Conservation (phyloP, 2,329 filamentous ascomycete genomes). For the Fusarium armeniacum region DNA sequence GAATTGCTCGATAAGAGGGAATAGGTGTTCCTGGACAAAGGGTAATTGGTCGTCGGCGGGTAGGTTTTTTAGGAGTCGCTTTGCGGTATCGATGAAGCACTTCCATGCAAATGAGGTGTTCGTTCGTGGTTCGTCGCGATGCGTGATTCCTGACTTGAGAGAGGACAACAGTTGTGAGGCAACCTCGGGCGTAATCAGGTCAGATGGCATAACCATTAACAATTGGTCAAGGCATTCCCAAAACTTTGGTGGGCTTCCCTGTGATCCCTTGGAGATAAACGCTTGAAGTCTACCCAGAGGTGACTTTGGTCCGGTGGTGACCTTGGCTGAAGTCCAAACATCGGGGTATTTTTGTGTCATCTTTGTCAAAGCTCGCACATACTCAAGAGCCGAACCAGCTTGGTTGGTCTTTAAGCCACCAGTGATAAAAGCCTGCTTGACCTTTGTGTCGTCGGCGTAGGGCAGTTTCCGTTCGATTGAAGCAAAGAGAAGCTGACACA, state of each 20-base stretch:
- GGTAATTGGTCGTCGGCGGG: conserved; percentile 61
- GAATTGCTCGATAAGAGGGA: conserved; percentile 69
- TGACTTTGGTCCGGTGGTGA: conserved; percentile 63
- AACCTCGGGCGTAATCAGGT: conserved; percentile 61
- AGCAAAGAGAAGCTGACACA: conserved; percentile 65
- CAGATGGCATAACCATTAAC: conserved; percentile 69
- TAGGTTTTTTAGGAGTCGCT: conserved; percentile 65
- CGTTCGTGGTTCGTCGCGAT: conserved; percentile 79
- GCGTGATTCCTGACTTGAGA: conserved; percentile 77
- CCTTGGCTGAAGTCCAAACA: conserved; percentile 75
- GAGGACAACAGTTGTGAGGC: conserved; percentile 74
- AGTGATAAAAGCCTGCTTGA: conserved; percentile 73
- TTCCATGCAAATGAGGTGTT: conserved; percentile 80
- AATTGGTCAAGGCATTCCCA: conserved; percentile 79
- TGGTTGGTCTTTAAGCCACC: conserved; percentile 82
- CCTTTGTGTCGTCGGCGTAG: conserved; percentile 63
- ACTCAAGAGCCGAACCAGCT: conserved; percentile 78
- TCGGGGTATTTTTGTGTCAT: conserved; percentile 76
- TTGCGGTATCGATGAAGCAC: conserved; percentile 76
- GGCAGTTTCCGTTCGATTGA: conserved; percentile 65
- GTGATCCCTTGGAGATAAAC: conserved; percentile 87
- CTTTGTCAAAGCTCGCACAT: conserved; percentile 74
- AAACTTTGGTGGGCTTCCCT: conserved; percentile 78
- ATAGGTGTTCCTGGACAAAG: conserved; percentile 65
- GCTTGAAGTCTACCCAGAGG: conserved; percentile 71